phyloP scores from a whole-genome alignment of 148 eudicot genomes.

The Dysphania ambrosioides region DNA sequence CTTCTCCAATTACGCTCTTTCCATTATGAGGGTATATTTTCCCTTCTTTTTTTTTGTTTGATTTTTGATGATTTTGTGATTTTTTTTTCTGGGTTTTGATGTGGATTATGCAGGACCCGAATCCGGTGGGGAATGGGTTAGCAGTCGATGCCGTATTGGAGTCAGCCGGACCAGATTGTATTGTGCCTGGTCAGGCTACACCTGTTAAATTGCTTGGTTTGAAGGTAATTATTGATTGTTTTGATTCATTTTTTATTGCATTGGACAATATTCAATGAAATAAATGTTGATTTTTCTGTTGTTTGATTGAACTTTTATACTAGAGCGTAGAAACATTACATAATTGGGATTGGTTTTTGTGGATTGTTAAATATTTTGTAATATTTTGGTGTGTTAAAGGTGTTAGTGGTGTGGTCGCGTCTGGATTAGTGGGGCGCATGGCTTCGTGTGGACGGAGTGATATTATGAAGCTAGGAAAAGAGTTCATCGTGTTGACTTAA shows the following conservation, averaged over 20 bases:
- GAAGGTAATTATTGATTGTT: constrained; percentile 46
- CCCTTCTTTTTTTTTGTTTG: not conserved
- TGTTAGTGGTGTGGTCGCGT: no score
- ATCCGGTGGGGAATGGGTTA: constrained; percentile 78
- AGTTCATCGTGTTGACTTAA: not conserved
- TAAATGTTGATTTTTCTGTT: not conserved
- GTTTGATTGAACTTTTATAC: not conserved
- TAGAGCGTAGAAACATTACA: no score
- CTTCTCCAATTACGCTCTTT: constrained; percentile 58
- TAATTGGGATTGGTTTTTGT: not conserved
- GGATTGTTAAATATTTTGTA: no score
- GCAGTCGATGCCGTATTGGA: constrained; percentile 79
- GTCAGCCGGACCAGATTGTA: constrained; percentile 96
- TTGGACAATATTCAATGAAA: not conserved
- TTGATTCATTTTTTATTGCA: not conserved
- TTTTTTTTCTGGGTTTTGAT: constrained; percentile 12
- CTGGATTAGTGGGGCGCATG: not conserved
- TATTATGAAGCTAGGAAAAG: not conserved
- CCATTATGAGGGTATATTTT: constrained; percentile 58
- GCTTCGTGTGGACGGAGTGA: not conserved
- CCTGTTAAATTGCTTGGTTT: constrained; percentile 85
- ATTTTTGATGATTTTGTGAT: not conserved
- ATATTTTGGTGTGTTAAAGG: no score
- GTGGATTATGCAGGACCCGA: constrained; percentile 53
- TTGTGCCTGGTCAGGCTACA: constrained; percentile 81